A percentile compares a stretch with the other conserved stretches of the same genome.
Conservation (phyloP, 2,329 filamentous ascomycete genomes). For the Colletotrichum sp. region DNA sequence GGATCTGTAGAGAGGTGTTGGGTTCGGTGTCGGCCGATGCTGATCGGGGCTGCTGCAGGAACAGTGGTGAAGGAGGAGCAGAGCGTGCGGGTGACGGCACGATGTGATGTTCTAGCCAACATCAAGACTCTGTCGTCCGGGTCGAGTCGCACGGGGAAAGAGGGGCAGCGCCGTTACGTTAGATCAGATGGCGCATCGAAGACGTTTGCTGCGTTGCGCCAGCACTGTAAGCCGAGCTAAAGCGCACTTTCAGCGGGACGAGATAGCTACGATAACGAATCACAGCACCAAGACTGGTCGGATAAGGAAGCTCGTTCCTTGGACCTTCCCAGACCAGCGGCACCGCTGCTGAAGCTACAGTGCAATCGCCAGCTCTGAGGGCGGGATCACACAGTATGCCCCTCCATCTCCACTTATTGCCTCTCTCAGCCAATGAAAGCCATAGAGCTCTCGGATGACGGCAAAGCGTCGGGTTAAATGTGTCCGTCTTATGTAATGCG, state of each 20-base stretch:
- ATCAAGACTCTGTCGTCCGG: not conserved
- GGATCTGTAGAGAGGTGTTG: not conserved
- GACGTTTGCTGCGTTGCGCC: not conserved
- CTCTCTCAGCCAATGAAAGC: not conserved
- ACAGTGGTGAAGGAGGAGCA: not conserved
- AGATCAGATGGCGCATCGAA: not conserved
- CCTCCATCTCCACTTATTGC: not conserved
- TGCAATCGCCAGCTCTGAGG: not conserved
- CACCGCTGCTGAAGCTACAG: not conserved
- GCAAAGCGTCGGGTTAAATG: not conserved
- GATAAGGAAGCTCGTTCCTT: constrained; percentile 18
- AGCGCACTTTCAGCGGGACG: constrained; percentile 6
- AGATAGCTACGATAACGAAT: constrained; percentile 5
- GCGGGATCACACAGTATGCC: not conserved
- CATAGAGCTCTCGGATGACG: not conserved
- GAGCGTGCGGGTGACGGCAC: not conserved
- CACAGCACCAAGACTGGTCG: not conserved
- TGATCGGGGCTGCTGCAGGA: not conserved
- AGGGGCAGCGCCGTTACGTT: constrained; percentile 4
- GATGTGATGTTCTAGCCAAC: constrained; percentile 13
- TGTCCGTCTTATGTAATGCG: not conserved
- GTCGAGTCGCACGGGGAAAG: constrained; percentile 3
- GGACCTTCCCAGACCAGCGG: not conserved
- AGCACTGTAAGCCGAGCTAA: constrained; percentile 12
- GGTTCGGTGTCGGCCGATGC: not conserved